These are phyloP conservation scores for Cercospora sp. DNA, from an alignment of 2,329 filamentous ascomycete species.

Conservation along the genomic window DNA sequence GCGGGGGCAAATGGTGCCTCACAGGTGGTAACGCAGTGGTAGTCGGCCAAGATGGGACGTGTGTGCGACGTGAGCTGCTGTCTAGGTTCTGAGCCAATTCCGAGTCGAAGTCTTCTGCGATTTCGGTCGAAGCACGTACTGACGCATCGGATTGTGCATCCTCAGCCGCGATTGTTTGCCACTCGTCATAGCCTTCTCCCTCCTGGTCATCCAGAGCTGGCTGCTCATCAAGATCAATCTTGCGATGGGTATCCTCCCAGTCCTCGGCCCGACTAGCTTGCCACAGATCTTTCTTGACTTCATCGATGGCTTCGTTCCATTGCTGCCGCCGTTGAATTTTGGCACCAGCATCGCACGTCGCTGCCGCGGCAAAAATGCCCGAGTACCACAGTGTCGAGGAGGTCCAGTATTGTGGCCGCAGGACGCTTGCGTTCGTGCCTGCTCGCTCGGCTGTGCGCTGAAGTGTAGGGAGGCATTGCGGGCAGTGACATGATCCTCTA, in stretches of 20 bases:
- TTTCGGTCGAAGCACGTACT: background rate
- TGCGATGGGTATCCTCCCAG: slow-evolving; percentile 1
- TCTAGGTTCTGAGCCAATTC: slow-evolving; percentile 29
- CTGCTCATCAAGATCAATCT: background rate
- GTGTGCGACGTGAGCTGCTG: slow-evolving; percentile 14
- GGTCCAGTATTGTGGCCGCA: slow-evolving; percentile 52
- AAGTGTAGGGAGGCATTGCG: slow-evolving; percentile 57
- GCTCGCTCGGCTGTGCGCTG: slow-evolving; percentile 53
- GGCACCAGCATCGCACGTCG: slow-evolving; percentile 60
- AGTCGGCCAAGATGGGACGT: slow-evolving; percentile 39
- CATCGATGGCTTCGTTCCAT: slow-evolving; percentile 62
- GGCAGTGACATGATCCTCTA: slow-evolving; percentile 63
- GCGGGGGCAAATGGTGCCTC: slow-evolving; percentile 41
- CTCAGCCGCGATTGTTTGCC: background rate
- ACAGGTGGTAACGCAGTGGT: slow-evolving; percentile 42
- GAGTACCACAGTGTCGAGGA: slow-evolving; percentile 67
- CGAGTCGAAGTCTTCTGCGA: slow-evolving; percentile 19
- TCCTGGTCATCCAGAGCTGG: background rate
- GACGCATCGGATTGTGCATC: background rate
- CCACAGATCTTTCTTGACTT: slow-evolving; percentile 53
- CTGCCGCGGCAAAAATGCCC: slow-evolving; percentile 65
- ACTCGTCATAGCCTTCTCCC: background rate
- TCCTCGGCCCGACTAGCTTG: background rate
- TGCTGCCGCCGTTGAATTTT: slow-evolving; percentile 61
- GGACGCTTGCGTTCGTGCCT: slow-evolving; percentile 53